A percentile compares a stretch with the other conserved stretches of the same genome.
Conservation (phyloP, 805 yeast species). For the Saturnispora besseyi region DNA sequence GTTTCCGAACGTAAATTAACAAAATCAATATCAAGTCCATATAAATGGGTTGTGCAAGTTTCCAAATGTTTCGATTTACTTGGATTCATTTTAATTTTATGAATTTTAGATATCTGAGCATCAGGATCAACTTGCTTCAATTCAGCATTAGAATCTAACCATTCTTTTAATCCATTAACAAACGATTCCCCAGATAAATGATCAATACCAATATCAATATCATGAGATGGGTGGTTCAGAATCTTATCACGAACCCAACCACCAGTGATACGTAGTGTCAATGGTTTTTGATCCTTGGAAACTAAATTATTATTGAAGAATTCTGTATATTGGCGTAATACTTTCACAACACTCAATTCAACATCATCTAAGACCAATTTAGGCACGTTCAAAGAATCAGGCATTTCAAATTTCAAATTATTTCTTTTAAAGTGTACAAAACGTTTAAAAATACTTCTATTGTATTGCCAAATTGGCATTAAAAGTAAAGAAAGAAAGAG, state of each 20-base stretch:
- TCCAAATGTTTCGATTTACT: conserved; percentile 94
- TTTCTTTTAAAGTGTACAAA: not conserved
- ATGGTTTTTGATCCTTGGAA: conserved; percentile 11
- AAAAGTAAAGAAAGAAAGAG: not conserved
- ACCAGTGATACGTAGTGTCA: conserved; percentile 73
- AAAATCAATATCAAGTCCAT: conserved; percentile 82
- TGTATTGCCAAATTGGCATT: conserved; percentile 6
- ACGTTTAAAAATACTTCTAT: not conserved
- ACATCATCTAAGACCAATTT: conserved; percentile 16
- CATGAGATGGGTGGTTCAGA: conserved; percentile 71
- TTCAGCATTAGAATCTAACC: conserved; percentile 23
- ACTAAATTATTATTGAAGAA: conserved; percentile 16
- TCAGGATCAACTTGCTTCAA: not conserved
- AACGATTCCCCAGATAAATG: conserved; percentile 77
- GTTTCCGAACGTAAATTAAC: conserved; percentile 86
- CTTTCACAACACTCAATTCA: conserved; percentile 20
- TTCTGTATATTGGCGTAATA: conserved; percentile 22
- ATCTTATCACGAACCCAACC: conserved; percentile 98
- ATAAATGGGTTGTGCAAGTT: conserved; percentile 86
- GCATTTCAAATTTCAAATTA: not conserved
- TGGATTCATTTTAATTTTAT: conserved; percentile 85
- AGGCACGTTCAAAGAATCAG: conserved; percentile 5
- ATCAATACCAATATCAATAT: conserved; percentile 87
- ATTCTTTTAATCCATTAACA: conserved; percentile 57
- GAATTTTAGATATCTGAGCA: conserved; percentile 24